These are phyloP conservation scores for Rhododendron vialii DNA, from an alignment of 148 eudicot genomes.

Conservation along the genomic window DNA sequence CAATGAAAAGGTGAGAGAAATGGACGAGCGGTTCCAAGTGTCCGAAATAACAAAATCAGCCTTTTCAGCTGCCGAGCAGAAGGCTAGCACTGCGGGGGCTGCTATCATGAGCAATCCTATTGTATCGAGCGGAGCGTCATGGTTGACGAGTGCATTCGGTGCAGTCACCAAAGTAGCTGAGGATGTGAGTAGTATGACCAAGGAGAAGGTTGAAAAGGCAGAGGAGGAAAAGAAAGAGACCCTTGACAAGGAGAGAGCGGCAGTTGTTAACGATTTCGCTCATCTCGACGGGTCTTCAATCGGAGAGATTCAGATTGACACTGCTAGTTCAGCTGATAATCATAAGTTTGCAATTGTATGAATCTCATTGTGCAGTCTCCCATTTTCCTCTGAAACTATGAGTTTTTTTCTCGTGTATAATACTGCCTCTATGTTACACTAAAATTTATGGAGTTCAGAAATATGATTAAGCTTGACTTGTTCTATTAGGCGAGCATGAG, in stretches of 20 bases:
- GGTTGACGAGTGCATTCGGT: constrained; percentile 36
- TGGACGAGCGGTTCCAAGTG: constrained; percentile 40
- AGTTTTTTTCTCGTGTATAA: neutral
- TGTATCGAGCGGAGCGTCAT: constrained; percentile 35
- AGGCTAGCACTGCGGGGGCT: constrained; percentile 37
- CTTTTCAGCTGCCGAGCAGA: constrained; percentile 47
- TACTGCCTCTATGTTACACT: neutral
- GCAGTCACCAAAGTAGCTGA: constrained; percentile 39
- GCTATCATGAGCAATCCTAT: constrained; percentile 36
- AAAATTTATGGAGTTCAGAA: neutral
- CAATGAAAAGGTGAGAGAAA: constrained; percentile 38
- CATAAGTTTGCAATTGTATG: neutral
- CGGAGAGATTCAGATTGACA: neutral
- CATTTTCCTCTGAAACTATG: neutral
- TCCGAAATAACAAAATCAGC: constrained; percentile 46
- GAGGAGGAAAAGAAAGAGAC: constrained; percentile 37
- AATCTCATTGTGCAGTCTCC: neutral
- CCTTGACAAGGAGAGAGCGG: constrained; percentile 13
- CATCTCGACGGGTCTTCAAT: constrained; percentile 14
- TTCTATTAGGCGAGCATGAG: neutral
- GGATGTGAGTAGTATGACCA: constrained; percentile 39
- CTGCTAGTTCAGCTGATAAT: neutral
- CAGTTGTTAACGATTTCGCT: constrained; percentile 13
- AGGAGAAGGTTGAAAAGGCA: constrained; percentile 44
- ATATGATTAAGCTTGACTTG: neutral